A percentile compares a stretch with the other conserved stretches of the same genome.
These are phyloP conservation scores for Aspergillus pseudotamarii DNA, from an alignment of 2,329 filamentous ascomycete genomes.

Conservation along the genomic window DNA sequence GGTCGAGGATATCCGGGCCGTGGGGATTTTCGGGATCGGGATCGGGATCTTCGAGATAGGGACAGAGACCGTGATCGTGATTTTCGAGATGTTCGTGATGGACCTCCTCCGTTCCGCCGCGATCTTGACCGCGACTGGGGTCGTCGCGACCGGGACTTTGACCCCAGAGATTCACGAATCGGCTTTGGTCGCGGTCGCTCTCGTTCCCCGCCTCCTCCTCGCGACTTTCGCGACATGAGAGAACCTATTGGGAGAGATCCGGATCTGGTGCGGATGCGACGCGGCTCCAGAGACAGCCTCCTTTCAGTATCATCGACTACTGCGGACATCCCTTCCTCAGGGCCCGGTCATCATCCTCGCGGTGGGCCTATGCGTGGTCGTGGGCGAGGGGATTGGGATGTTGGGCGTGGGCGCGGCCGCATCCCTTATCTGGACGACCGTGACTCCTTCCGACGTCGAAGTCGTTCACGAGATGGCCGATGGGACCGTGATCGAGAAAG, in stretches of 20 bases:
- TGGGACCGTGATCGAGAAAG: slow-evolving; percentile 45
- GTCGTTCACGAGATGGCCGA: slow-evolving; percentile 48
- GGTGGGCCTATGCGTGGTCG: slow-evolving; percentile 45
- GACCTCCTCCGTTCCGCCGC: slow-evolving; percentile 41
- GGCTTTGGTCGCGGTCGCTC: slow-evolving; percentile 51
- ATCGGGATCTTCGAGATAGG: slow-evolving; percentile 63
- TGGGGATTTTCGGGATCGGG: slow-evolving; percentile 51
- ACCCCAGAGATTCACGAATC: slow-evolving; percentile 46
- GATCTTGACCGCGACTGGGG: slow-evolving; percentile 49
- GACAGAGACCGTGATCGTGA: slow-evolving; percentile 47
- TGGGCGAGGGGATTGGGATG: slow-evolving; percentile 47
- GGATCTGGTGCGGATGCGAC: slow-evolving; percentile 44
- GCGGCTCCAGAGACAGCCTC: slow-evolving; percentile 49
- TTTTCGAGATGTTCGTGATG: slow-evolving; percentile 45
- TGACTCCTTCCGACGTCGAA: slow-evolving; percentile 46
- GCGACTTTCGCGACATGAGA: slow-evolving; percentile 45
- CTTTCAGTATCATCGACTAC: slow-evolving; percentile 39
- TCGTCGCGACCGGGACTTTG: slow-evolving; percentile 51
- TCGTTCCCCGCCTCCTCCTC: slow-evolving; percentile 42
- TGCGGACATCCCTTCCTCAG: slow-evolving; percentile 40
- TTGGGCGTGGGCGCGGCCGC: slow-evolving; percentile 47
- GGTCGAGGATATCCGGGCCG: slow-evolving; percentile 48
- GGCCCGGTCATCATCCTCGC: slow-evolving; percentile 36
- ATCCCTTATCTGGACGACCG: slow-evolving; percentile 44
- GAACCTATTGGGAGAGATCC: slow-evolving; percentile 40